Base-by-base conservation (phyloP, 1,284 basidiomycete species). In the Puccinia brachypodii region DNA sequence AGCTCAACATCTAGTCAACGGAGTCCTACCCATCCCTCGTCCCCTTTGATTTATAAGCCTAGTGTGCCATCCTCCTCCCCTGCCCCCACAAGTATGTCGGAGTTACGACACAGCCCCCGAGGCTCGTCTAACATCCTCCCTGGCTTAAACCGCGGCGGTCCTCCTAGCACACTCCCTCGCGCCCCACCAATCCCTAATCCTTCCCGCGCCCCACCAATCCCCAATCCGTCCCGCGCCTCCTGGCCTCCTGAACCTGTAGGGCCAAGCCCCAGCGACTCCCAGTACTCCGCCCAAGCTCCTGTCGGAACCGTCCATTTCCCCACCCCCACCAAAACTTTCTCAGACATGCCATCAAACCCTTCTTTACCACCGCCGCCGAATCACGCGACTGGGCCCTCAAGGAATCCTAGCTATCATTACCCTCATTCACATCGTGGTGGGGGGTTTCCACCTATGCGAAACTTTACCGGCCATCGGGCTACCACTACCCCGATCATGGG, bases 201-300 rank as follows among this genome's bases (percentile, higher is more conserved):
- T n/a, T n/a, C n/a, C n/a, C n/a, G n/a, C n/a, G n/a, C n/a, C n/a
- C n/a, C n/a, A n/a, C n/a, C n/a, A n/a, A n/a, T n/a, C n/a, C n/a
- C n/a, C 8, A 58, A 64, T n/a, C 40, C 47, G 16, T 38, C 47
- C n/a, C 76, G 76, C 33, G 62, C 76, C 42, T 47, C 58, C 28
- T 77, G 76, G 76, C 76, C 76, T 33, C 60, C 47, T 13, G 60
- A 53, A 19, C 28, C 60, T n/a, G 66, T 42, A 11, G 44, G 36
- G 7, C 22, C 56, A 13, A 25, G 28, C 8, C 40, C 22, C 6
- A 38, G 22, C 47, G 50, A 53, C n/a, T 31, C 36, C 16, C 44
- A 62, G 13, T n/a, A 64, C 36, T 25, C 16, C 31, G 28, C 22
- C 44, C 76, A 38, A 56, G 38, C 8, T 36, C 64, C 33, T 22